Conservation (phyloP, 1,284 basidiomycete species). For the Trametes hirsuta region DNA sequence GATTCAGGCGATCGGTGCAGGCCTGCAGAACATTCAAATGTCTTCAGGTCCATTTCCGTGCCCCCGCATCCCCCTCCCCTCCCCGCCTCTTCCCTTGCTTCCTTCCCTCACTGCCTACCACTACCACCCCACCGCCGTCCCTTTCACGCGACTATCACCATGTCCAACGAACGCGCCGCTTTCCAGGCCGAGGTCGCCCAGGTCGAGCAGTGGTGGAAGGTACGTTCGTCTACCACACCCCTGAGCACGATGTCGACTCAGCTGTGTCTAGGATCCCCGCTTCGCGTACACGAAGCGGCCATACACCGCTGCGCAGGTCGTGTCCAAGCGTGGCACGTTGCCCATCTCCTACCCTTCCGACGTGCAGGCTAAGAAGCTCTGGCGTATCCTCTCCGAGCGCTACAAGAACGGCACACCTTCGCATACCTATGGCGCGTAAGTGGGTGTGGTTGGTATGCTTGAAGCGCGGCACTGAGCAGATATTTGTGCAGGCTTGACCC, state of each 20-base stretch:
- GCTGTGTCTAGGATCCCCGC: constrained; percentile 68
- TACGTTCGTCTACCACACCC: constrained; percentile 37
- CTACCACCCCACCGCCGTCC: not conserved
- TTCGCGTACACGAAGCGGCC: constrained; percentile 87
- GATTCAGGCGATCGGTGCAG: constrained; percentile 22
- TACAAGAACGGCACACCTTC: constrained; percentile 76
- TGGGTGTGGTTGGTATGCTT: constrained; percentile 29
- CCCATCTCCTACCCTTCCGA: constrained; percentile 88
- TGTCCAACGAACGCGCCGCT: constrained; percentile 47
- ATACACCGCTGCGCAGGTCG: constrained; percentile 92
- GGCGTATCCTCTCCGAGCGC: constrained; percentile 68
- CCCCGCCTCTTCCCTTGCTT: not conserved
- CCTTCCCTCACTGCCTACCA: not conserved
- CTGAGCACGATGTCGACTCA: not conserved
- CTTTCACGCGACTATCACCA: constrained; percentile 38
- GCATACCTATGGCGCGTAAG: constrained; percentile 97
- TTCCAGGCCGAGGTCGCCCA: constrained; percentile 49
- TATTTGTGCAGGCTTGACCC: constrained; percentile 80
- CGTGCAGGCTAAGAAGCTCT: constrained; percentile 88
- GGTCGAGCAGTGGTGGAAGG: constrained; percentile 88
- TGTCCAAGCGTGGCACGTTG: constrained; percentile 91
- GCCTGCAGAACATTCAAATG: constrained; percentile 20
- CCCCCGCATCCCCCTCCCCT: constrained; percentile 12
- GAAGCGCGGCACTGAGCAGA: not conserved
- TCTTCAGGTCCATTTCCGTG: constrained; percentile 10